These are phyloP conservation scores for Thermomyces lanuginosus DNA, from an alignment of 2,329 filamentous ascomycete genomes.

Conservation along the genomic window DNA sequence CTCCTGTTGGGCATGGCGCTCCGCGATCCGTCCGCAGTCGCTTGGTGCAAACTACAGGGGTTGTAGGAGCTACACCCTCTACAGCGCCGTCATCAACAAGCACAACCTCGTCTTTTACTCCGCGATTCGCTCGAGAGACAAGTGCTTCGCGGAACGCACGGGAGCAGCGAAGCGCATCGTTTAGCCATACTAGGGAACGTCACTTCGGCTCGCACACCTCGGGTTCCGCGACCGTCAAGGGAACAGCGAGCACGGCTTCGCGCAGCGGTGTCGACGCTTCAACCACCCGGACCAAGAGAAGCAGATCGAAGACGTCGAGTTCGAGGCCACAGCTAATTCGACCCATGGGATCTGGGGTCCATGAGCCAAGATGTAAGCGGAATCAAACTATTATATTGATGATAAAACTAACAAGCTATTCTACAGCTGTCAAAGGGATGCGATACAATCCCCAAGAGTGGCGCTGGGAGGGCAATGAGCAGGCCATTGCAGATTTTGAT, in stretches of 20 bases:
- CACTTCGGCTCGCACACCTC: too few species aligned
- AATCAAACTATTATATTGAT: slow-evolving; percentile 1
- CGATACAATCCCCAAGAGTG: slow-evolving; percentile 77
- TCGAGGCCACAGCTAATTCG: slow-evolving; percentile 76
- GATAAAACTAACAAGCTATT: slow-evolving; percentile 7
- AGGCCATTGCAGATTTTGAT: slow-evolving; percentile 64
- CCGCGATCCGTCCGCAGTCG: slow-evolving; percentile 45
- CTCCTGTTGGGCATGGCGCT: slow-evolving; percentile 52
- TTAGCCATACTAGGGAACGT: too few species aligned
- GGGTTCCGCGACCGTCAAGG: too few species aligned
- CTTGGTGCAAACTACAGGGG: slow-evolving; percentile 30
- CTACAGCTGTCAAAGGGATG: slow-evolving; percentile 77
- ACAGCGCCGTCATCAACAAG: slow-evolving; percentile 13
- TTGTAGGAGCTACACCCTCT: too few species aligned
- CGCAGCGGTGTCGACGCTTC: too few species aligned
- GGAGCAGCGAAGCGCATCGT: slow-evolving; percentile 41
- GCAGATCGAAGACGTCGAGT: slow-evolving; percentile 18
- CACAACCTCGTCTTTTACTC: slow-evolving; percentile 36
- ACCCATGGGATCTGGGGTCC: slow-evolving; percentile 55
- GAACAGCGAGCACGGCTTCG: too few species aligned
- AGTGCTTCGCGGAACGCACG: slow-evolving; percentile 49
- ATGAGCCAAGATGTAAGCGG: slow-evolving; percentile 62
- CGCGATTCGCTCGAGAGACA: slow-evolving; percentile 50
- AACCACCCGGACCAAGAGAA: slow-evolving; percentile 31
- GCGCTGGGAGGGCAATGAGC: slow-evolving; percentile 94